Conservation (phyloP, 345 rosid species). For the Gossypium rotundifolium region DNA sequence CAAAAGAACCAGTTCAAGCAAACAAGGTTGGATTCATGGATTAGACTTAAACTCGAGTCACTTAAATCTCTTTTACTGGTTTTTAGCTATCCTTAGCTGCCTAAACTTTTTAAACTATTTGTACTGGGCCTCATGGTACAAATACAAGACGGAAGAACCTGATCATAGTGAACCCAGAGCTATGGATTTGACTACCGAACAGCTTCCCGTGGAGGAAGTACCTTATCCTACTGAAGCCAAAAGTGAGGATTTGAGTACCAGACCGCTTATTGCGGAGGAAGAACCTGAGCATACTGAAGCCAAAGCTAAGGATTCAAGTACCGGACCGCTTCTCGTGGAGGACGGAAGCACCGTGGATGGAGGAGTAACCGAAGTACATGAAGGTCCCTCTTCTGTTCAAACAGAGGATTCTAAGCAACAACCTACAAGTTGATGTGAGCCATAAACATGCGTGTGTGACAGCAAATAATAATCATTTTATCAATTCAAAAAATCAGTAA, state of each 20-base stretch:
- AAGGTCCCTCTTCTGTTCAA: neutral
- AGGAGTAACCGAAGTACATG: neutral
- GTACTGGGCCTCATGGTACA: slow-evolving; percentile 40
- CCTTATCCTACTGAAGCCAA: neutral
- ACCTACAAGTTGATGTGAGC: neutral
- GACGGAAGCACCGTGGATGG: neutral
- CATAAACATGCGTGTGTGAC: neutral
- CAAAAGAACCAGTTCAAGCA: slow-evolving; percentile 23
- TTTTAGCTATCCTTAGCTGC: slow-evolving; percentile 32
- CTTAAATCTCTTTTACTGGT: slow-evolving; percentile 40
- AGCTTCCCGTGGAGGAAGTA: neutral
- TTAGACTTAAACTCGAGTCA: slow-evolving; percentile 27
- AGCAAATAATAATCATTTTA: slow-evolving; percentile 4
- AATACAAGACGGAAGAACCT: slow-evolving; percentile 27
- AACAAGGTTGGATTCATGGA: slow-evolving; percentile 39
- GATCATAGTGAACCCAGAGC: neutral
- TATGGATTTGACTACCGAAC: neutral
- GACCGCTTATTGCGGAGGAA: neutral
- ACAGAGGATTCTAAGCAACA: neutral
- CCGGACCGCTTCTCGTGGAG: neutral
- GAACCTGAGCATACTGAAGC: neutral
- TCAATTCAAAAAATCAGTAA: slow-evolving; percentile 18
- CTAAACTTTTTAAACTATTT: slow-evolving; percentile 30
- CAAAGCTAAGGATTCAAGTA: neutral
- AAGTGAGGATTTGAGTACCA: neutral